Conservation (phyloP, 106 monocot species). For the Chionographis japonica region DNA sequence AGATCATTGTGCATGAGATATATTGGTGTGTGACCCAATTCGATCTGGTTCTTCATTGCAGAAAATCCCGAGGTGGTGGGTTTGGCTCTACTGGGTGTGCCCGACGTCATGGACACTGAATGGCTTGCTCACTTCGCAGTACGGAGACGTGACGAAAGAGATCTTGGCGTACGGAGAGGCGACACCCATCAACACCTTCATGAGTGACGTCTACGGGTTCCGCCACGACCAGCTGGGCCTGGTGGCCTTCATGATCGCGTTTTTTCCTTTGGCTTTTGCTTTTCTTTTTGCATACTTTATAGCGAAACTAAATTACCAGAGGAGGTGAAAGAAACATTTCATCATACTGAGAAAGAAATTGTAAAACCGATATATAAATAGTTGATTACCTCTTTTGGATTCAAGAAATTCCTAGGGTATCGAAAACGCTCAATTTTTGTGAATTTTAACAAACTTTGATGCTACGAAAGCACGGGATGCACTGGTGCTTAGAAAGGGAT, state of each 20-base stretch:
- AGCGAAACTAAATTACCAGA: constrained; percentile 36
- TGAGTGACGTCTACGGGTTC: constrained; percentile 33
- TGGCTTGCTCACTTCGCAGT: constrained; percentile 35
- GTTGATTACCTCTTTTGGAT: no score
- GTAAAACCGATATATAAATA: no score
- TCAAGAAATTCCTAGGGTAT: no score
- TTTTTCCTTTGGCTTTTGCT: constrained; percentile 15
- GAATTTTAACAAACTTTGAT: no score
- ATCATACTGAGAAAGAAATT: no score
- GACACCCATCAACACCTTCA: constrained; percentile 21
- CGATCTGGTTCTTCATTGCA: constrained; percentile 10
- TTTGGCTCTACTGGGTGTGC: constrained; percentile 16
- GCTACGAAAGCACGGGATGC: no score
- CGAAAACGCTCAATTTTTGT: no score
- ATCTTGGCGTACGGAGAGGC: constrained; percentile 31
- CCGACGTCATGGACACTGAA: constrained; percentile 38
- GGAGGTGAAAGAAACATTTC: constrained; percentile 6
- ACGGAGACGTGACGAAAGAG: constrained; percentile 20
- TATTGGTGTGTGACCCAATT: no score
- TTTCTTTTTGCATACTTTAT: neutral
- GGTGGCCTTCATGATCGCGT: constrained; percentile 22
- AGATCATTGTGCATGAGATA: no score
- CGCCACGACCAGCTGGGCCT: constrained; percentile 13
- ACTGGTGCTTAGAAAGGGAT: no score
- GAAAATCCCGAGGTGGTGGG: constrained; percentile 35